phyloP scores from a whole-genome alignment of 257 asterid genomes.

The Lithospermum erythrorhizon region DNA sequence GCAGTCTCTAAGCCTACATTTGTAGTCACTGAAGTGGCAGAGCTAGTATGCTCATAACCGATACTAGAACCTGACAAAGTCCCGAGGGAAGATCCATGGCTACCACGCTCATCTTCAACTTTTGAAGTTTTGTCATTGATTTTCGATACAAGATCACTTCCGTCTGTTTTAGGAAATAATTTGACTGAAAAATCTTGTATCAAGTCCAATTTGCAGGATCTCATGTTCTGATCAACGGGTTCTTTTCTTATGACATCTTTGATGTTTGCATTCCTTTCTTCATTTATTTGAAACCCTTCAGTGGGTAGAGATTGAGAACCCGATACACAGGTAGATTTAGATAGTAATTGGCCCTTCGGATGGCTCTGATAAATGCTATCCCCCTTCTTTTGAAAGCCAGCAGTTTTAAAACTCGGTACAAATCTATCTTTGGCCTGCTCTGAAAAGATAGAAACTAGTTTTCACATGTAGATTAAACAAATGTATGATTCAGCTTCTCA shows the following conservation, averaged over 20 bases:
- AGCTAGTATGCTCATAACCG: slow-evolving; percentile 22
- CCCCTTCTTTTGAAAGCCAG: slow-evolving; percentile 55
- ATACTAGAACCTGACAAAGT: slow-evolving; percentile 23
- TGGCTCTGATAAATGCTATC: slow-evolving; percentile 45
- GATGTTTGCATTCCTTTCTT: slow-evolving; percentile 22
- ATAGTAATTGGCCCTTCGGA: slow-evolving; percentile 29
- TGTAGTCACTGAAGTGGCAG: slow-evolving; percentile 52
- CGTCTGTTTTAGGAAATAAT: slow-evolving; percentile 17
- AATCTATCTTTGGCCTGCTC: slow-evolving; percentile 74
- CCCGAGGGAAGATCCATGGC: slow-evolving; percentile 13
- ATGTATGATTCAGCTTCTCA: background rate
- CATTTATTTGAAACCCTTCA: slow-evolving; percentile 38
- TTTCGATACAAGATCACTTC: slow-evolving; percentile 15
- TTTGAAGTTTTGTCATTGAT: slow-evolving; percentile 20
- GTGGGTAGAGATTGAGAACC: slow-evolving; percentile 32
- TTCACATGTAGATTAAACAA: slow-evolving; percentile 18
- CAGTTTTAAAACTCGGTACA: slow-evolving; percentile 34
- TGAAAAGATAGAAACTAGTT: slow-evolving; percentile 34
- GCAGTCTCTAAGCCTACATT: slow-evolving; percentile 42
- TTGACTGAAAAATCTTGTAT: slow-evolving; percentile 23
- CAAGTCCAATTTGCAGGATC: slow-evolving; percentile 20
- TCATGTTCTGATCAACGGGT: slow-evolving; percentile 20
- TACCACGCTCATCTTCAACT: slow-evolving; percentile 7
- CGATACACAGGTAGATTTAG: slow-evolving; percentile 15
- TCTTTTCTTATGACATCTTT: slow-evolving; percentile 14